Evolutionary conservation across 352 stramenopile species (phyloP).

Genomic region (Globisporangium solare): DNA sequence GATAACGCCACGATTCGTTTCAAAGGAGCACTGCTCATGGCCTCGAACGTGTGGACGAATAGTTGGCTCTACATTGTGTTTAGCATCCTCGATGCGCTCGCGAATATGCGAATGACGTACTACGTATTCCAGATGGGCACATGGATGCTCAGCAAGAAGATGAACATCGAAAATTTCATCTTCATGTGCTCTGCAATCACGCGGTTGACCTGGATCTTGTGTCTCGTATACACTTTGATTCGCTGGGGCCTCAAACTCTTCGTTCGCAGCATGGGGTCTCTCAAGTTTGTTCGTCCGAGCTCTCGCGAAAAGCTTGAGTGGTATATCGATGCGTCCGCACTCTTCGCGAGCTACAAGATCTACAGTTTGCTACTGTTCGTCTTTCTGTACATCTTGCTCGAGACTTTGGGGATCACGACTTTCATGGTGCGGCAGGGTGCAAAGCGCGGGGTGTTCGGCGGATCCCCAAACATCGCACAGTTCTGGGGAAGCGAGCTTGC

Average conservation of each 20-base stretch:
- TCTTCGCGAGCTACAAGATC: constrained; percentile 44
- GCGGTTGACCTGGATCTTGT: constrained; percentile 53
- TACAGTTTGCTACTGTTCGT: constrained; percentile 30
- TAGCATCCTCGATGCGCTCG: constrained; percentile 44
- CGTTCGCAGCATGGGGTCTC: constrained; percentile 79
- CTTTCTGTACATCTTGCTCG: constrained; percentile 21
- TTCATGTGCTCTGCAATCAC: constrained; percentile 46
- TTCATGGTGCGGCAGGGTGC: constrained; percentile 27
- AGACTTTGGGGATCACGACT: constrained; percentile 18
- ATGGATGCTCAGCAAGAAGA: constrained; percentile 47
- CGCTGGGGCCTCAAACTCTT: constrained; percentile 27
- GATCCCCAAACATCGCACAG: constrained; percentile 23
- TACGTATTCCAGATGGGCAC: constrained; percentile 38
- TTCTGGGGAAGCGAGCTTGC: constrained; percentile 55
- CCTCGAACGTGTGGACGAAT: constrained; percentile 61
- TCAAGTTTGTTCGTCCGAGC: constrained; percentile 30
- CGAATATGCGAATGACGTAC: constrained; percentile 42
- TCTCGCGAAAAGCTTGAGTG: constrained; percentile 19
- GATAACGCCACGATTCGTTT: constrained; percentile 31
- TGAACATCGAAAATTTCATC: constrained; percentile 45
- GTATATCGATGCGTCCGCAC: constrained; percentile 21
- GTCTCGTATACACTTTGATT: constrained; percentile 30
- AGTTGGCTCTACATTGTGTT: constrained; percentile 60
- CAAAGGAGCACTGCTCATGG: constrained; percentile 42
- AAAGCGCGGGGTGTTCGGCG: constrained; percentile 36